Percentiles rank a stretch among this genome's conserved stretches.
phyloP scores from a whole-genome alignment of 2,329 filamentous ascomycete genomes.

The Botrytis pseudocinerea region DNA sequence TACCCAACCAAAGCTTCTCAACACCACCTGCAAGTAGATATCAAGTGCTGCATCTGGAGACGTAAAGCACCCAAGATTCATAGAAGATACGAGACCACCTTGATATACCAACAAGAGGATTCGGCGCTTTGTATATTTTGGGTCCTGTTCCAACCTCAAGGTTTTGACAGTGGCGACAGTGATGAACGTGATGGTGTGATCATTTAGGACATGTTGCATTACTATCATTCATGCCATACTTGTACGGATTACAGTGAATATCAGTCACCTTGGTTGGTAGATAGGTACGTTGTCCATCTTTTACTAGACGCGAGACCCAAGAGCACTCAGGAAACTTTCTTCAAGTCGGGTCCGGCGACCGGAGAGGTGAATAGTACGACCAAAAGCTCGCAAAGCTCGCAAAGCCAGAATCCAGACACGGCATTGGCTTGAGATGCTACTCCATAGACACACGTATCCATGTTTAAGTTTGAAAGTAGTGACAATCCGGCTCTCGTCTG shows the following conservation, averaged over 20 bases:
- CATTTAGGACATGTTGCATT: neutral
- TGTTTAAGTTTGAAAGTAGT: neutral
- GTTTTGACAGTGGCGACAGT: neutral
- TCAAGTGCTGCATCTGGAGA: slow-evolving; percentile 4
- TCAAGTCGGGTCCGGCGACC: slow-evolving; percentile 4
- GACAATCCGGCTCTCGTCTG: neutral
- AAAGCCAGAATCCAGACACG: neutral
- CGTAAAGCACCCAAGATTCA: neutral
- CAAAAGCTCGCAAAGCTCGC: neutral
- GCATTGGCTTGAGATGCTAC: neutral
- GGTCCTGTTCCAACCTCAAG: neutral
- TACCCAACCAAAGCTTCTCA: neutral
- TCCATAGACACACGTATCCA: neutral
- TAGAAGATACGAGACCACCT: neutral
- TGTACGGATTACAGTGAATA: neutral
- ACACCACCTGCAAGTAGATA: neutral
- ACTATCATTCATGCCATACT: neutral
- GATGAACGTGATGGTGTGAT: slow-evolving; percentile 1
- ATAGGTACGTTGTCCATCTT: neutral
- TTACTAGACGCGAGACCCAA: neutral
- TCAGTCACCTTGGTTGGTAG: neutral
- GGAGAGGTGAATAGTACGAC: neutral
- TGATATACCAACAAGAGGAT: neutral
- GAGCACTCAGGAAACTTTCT: neutral
- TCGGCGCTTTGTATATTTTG: neutral